Base-by-base conservation (phyloP, 441 rosid species). In the Gossypium trilobum region DNA sequence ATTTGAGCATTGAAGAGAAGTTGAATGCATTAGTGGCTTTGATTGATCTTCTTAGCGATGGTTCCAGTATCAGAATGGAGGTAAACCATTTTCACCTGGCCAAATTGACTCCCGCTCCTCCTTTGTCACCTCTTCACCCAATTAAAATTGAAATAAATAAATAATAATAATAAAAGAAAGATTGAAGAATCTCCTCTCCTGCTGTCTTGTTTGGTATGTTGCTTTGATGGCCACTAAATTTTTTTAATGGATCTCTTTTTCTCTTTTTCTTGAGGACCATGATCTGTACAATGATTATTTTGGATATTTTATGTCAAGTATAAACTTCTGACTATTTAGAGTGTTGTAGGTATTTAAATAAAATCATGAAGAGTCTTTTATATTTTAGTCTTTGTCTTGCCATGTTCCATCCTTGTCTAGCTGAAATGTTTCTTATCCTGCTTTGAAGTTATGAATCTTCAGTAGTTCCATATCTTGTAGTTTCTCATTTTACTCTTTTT, bases 1-100 rank as follows among this genome's bases (percentile, higher is more conserved):
- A 86, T 82, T 77, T 92, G 80, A 87, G 90, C 82, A 84, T 92
- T 75, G 92, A 86, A 36, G 99, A 95, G 83, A 92, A 88, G 87
- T 80, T 95, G 83, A 86, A 86, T 82, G 86, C 87, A 36, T 80
- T 95, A 74, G 94, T 87, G 71, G 96, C 96, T 60, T 77, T 95
- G 81, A 86, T 89, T 68, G 97, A 92, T 78, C 90, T 95, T 77
- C 85, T 92, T 73, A 74, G 92, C 77, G 86, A 93, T 79, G 91
- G 94, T 79, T 88, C 90, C 78, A 83, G 86, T 68, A 79, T 91
- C 80, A 85, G 90, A 86, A 81, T 79, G 79, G 88, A 95, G 97
- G 99, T 94, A 89, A 88, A 72, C 56, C 27, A 68, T 44, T 60
- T 23, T 71, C 23, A 58, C 42, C 36, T 39, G 25, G 55, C 65